Evolutionary conservation across 1,284 basidiomycete species (phyloP).

Genomic region (Anthracocystis walkeri): DNA sequence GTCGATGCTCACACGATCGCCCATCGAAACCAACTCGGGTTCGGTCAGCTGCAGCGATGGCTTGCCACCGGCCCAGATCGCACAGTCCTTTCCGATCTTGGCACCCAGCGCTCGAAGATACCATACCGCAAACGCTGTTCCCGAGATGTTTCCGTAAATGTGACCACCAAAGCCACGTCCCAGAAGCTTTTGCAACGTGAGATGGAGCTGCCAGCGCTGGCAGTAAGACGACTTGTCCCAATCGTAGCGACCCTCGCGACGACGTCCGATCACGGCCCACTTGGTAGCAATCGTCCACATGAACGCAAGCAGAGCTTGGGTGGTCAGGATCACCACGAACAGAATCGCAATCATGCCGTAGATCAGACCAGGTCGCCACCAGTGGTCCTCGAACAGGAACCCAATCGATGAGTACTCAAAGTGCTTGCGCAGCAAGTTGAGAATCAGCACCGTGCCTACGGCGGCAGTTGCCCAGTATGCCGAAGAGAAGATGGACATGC

Average conservation of each 20-base stretch:
- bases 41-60: conserved; percentile 68
- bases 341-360: conserved; percentile 63
- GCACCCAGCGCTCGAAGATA: conserved; percentile 67
- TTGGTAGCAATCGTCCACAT: conserved; percentile 66
- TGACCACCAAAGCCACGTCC: conserved; percentile 66
- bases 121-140: conserved; percentile 65
- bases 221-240: conserved; percentile 70
- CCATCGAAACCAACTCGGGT: conserved; percentile 68
- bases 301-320: conserved; percentile 63
- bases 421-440: conserved; percentile 59
- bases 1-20: conserved; percentile 66
- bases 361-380: conserved; percentile 67
- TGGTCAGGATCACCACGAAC: conserved; percentile 63
- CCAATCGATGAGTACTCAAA: conserved; percentile 48
- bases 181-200: conserved; percentile 64
- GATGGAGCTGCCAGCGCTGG: conserved; percentile 69
- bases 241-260: conserved; percentile 69
- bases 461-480: conserved; percentile 68
- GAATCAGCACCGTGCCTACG: conserved; percentile 64
- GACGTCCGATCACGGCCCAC: conserved; percentile 67
- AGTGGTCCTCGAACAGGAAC: conserved; percentile 66
- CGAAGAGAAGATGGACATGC: conserved; percentile 64
- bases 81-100: conserved; percentile 63
- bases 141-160: conserved; percentile 65
- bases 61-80: conserved; percentile 69